Conservation (phyloP, 1,284 basidiomycete genomes). For the Marasmius tenuissimus region DNA sequence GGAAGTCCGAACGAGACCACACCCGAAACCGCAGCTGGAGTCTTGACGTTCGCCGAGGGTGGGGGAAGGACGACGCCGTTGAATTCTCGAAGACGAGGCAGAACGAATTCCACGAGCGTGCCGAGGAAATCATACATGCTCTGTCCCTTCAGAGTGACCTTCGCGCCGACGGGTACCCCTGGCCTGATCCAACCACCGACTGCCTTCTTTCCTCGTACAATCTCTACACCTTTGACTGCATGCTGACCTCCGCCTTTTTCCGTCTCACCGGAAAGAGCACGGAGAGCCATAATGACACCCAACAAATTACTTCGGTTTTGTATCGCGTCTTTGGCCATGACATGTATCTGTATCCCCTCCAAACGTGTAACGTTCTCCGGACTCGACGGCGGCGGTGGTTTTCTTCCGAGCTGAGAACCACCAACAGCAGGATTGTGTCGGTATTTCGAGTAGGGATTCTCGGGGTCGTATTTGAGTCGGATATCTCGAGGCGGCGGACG, state of each 20-base stretch:
- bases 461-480: constrained; percentile 72
- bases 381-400: constrained; percentile 62
- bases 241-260: constrained; percentile 67
- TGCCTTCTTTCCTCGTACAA: constrained; percentile 78
- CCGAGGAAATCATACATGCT: constrained; percentile 95
- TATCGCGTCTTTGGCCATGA: constrained; percentile 81
- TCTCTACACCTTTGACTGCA: constrained; percentile 75
- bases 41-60: constrained; percentile 57
- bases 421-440: constrained; percentile 75
- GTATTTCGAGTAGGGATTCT: constrained; percentile 78
- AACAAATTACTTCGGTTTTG: constrained; percentile 78
- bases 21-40: constrained; percentile 79
- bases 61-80: constrained; percentile 77
- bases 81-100: constrained; percentile 92
- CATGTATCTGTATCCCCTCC: constrained; percentile 85
- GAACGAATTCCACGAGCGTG: constrained; percentile 89
- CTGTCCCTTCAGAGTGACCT: constrained; percentile 87
- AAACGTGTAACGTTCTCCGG: constrained; percentile 72
- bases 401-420: constrained; percentile 65
- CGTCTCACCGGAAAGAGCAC: constrained; percentile 86
- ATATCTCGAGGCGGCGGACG: constrained; percentile 56
- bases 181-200: constrained; percentile 87
- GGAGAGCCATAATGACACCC: constrained; percentile 82
- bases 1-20: constrained; percentile 90
- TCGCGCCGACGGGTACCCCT: constrained; percentile 83